Base-by-base conservation (phyloP, 495 filamentous ascomycete species). In the Aspergillus affinis region DNA sequence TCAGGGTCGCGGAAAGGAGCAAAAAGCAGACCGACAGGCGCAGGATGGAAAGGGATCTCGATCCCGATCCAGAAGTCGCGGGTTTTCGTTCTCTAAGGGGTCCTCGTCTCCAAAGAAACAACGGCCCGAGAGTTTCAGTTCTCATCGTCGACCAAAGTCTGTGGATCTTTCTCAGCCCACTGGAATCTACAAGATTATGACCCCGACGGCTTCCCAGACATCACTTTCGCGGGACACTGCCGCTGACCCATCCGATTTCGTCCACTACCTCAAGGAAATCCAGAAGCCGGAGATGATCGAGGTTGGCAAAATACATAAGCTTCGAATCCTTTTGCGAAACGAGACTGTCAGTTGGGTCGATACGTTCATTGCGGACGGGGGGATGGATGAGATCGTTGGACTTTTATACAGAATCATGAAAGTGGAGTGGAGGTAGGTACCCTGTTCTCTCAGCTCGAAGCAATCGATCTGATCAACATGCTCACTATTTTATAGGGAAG, bases 291-390 rank as follows among this genome's bases (percentile, higher is more conserved):
- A 95, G 67, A 76, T 85, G 55, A 85, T 97, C 3, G 93, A 98
- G 67, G 89, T 97, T n/a, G 91, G 92, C 10, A 90, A 90, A 62
- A 72, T 98, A 12, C 95, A 98, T 72, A 98, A 98, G 72, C 82
- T 98, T 20, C 87, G 93, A 6, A 80, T 97, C 50, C 79, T 98
- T 12, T 80, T 98, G 36, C 88, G 94, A 8, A 97, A 97, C 68
- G 94, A 98, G 77, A 94, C 92, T 4, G 88, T 98, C 3, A 84
- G 86, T 18, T 98, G 95, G 95, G 93, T 95, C 2, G 91, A 98
- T 65, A 81, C 84, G 7, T 98, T 98, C 72, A 90, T 98, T 63
- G 78, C 84, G 20, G 83, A 90, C 63, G 93, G 92, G 18, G 94
- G 94, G 26, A 96, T 98, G 92, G 83, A 87, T 65, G 92, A 96